phyloP scores from a whole-genome alignment of 2,329 filamentous ascomycete species.

The Arthroderma sp. region DNA sequence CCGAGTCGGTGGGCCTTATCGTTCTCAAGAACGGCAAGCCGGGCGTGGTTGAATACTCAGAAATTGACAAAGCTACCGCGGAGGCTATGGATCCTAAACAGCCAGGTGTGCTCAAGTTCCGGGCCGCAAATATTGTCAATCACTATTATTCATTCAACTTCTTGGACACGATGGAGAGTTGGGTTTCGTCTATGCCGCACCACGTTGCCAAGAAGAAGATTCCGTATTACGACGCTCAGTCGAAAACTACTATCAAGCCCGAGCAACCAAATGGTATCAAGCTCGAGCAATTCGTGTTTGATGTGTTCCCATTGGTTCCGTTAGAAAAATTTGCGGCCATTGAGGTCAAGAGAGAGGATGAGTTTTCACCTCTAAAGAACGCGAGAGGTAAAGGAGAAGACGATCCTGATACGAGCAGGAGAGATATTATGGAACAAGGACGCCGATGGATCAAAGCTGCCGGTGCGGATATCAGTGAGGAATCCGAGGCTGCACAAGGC shows the following conservation, averaged over 20 bases:
- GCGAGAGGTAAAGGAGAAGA: constrained; percentile 73
- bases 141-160: constrained; percentile 97
- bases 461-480: constrained; percentile 60
- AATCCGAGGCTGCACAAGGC: constrained; percentile 46
- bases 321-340: constrained; percentile 87
- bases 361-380: constrained; percentile 97
- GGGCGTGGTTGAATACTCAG: constrained; percentile 96
- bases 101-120: constrained; percentile 75
- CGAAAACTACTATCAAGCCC: constrained; percentile 72
- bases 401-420: constrained; percentile 82
- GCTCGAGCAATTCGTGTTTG: constrained; percentile 97
- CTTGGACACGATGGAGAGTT: constrained; percentile 77
- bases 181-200: constrained; percentile 76
- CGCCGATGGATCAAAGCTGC: constrained; percentile 70
- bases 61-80: constrained; percentile 81
- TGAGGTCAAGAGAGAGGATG: constrained; percentile 91
- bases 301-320: constrained; percentile 82
- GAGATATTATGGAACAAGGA: constrained; percentile 81
- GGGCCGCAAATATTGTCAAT: constrained; percentile 98
- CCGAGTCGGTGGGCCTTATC: constrained; percentile 90
- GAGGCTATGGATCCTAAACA: constrained; percentile 78
- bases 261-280: constrained; percentile 97
- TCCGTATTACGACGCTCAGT: constrained; percentile 62
- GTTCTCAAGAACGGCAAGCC: constrained; percentile 90
- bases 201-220: constrained; percentile 99